Evolutionary conservation across 2,329 filamentous ascomycete genomes (phyloP).

Genomic region (Fusarium concolor): DNA sequence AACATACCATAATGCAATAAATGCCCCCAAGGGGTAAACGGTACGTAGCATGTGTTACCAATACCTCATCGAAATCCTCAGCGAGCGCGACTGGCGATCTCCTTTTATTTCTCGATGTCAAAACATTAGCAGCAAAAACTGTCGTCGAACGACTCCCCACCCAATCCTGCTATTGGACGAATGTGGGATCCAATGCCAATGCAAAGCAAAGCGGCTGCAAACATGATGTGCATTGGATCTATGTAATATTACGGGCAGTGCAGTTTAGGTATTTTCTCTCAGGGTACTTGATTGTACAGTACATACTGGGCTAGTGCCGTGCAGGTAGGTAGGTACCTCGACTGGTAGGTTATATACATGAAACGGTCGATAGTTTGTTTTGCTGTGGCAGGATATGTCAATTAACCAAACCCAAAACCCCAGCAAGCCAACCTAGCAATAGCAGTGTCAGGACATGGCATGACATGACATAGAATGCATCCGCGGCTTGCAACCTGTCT

Average conservation of each 20-base stretch:
- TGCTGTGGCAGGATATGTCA: background rate
- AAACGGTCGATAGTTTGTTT: conserved; percentile 20
- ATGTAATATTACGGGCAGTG: conserved; percentile 4
- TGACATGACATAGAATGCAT: conserved; percentile 15
- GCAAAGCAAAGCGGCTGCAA: conserved; percentile 36
- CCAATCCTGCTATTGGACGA: conserved; percentile 5
- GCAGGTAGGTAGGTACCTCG: background rate
- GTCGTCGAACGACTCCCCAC: background rate
- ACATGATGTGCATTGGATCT: conserved; percentile 41
- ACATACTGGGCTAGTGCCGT: background rate
- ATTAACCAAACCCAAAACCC: background rate
- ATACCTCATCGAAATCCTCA: background rate
- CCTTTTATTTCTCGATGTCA: background rate
- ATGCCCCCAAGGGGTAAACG: background rate
- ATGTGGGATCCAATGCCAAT: conserved; percentile 20
- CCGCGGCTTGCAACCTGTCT: conserved; percentile 29
- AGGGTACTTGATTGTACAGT: background rate
- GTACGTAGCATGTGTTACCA: conserved; percentile 14
- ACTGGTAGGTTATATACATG: conserved; percentile 7
- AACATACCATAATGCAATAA: background rate
- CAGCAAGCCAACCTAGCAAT: background rate
- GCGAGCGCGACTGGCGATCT: background rate
- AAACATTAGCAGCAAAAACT: background rate
- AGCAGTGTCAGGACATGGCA: background rate
- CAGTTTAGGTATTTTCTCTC: background rate